Base-by-base conservation (phyloP, 2,329 filamentous ascomycete genomes). In the Xylaria sp. region DNA sequence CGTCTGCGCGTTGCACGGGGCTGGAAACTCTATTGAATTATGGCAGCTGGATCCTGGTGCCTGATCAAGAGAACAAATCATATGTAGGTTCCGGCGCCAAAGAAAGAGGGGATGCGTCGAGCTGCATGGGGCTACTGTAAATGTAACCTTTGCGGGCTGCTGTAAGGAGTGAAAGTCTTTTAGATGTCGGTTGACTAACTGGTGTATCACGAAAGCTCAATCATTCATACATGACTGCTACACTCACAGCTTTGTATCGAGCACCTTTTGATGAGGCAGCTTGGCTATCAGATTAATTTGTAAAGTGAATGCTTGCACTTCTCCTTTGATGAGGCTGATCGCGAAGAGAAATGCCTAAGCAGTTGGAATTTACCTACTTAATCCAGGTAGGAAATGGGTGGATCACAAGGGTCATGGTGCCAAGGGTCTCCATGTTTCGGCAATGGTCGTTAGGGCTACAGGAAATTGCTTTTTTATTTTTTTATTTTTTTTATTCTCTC, bases 291-390 rank as follows among this genome's bases (percentile, higher is more conserved):
- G 46, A 54, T 60, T 21, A 59, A 55, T 65, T 53, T 47, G 25
- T 38, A 42, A 58, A 62, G 45, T 58, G 60, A 63, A 45, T 45
- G 35, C 43, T 40, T 50, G 49, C n/a, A 46, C 46, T 49, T 25
- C 42, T 46, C 37, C n/a, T n/a, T n/a, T n/a, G 33, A 53, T 63
- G 42, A 63, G 63, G 60, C 63, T 65, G 56, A 63, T 63, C 56
- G 46, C 37, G 63, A 65, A 65, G 63, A 65, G 56, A 59, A 63
- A 65, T 14, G 8, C 9, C 28, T 31, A 4, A 9, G 28, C 9
- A 31, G 25, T 28, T 46, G 53, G 31, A 50, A 28, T 35, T 51
- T 28, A 2, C 46, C 56, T 31, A 31, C 28, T 5, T 31, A 31
- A 4, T 45, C 33, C 11, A 49, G 28, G 38, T 31, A 53, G 33